A percentile compares a stretch with the other conserved stretches of the same genome.
phyloP scores from a whole-genome alignment of 2,329 filamentous ascomycete species.

The Xylariales sp. region DNA sequence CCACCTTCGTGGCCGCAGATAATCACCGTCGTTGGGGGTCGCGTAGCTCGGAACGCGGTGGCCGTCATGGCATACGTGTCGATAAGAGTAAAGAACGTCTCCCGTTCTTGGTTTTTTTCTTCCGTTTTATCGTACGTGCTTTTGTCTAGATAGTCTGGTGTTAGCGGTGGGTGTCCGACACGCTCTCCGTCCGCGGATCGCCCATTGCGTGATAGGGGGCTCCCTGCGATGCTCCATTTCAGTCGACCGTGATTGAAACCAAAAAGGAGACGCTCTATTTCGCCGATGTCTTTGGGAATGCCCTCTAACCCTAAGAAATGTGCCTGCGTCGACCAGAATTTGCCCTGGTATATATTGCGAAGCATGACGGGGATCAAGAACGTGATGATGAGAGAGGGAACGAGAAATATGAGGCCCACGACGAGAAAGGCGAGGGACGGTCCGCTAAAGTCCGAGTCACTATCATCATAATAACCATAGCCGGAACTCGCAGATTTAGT shows the following conservation, averaged over 20 bases:
- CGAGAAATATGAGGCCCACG: conserved; percentile 9
- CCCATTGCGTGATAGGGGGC: conserved; percentile 30
- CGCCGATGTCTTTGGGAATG: conserved; percentile 25
- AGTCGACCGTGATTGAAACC: conserved; percentile 30
- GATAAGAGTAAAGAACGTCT: conserved; percentile 52
- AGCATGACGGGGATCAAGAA: conserved; percentile 21
- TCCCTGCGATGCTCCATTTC: conserved; percentile 34
- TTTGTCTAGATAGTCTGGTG: background rate
- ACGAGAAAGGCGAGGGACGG: background rate
- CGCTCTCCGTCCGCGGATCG: conserved; percentile 26
- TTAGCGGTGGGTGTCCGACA: conserved; percentile 11
- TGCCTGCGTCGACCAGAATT: conserved; percentile 38
- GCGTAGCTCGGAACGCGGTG: conserved; percentile 32
- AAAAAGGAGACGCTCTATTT: conserved; percentile 31
- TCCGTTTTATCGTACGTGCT: background rate
- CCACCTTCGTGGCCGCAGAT: conserved; percentile 37
- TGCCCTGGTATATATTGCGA: conserved; percentile 32
- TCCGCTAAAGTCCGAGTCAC: too few relatives aligned
- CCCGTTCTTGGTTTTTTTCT: too few relatives aligned
- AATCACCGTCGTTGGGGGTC: conserved; percentile 31
- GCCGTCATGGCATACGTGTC: conserved; percentile 57
- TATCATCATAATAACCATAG: too few relatives aligned
- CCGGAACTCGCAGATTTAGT: too few relatives aligned
- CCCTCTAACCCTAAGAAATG: conserved; percentile 33
- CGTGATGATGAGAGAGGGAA: conserved; percentile 14